phyloP scores from a whole-genome alignment of 495 filamentous ascomycete species.

The Tuber aestivum region DNA sequence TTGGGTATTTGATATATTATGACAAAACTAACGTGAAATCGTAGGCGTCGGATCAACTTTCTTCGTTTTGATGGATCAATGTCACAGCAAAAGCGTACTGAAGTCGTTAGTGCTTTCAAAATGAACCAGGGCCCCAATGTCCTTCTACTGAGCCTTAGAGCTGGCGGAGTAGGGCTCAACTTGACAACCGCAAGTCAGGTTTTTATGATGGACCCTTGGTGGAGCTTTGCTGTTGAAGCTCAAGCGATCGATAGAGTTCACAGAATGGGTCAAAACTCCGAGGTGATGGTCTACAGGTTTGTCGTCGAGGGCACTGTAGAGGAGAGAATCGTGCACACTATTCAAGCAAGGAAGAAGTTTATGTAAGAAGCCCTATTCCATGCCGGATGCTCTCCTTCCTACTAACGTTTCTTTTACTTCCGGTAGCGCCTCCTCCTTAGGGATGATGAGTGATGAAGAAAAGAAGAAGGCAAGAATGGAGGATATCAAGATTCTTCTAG shows the following conservation, averaged over 20 bases:
- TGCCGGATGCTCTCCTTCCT: slow-evolving; percentile 11
- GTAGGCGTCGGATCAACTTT: slow-evolving; percentile 57
- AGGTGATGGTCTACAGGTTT: slow-evolving; percentile 80
- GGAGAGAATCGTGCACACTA: slow-evolving; percentile 75
- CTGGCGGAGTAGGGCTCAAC: slow-evolving; percentile 91
- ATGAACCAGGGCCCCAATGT: slow-evolving; percentile 53
- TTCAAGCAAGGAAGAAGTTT: slow-evolving; percentile 94
- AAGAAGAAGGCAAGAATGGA: slow-evolving; percentile 84
- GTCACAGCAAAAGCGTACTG: slow-evolving; percentile 73
- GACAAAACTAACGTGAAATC: slow-evolving; percentile 4
- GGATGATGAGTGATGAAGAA: slow-evolving; percentile 90
- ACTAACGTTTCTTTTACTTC: slow-evolving; percentile 26
- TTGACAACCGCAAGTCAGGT: slow-evolving; percentile 80
- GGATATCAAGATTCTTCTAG: slow-evolving; percentile 84
- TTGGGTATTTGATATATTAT: slow-evolving; percentile 9
- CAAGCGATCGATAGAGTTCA: slow-evolving; percentile 99
- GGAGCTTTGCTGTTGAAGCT: slow-evolving; percentile 93
- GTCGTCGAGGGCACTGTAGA: slow-evolving; percentile 88
- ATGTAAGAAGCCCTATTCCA: slow-evolving; percentile 55
- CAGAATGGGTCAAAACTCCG: slow-evolving; percentile 86
- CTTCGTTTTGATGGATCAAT: slow-evolving; percentile 89
- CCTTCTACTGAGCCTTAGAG: slow-evolving; percentile 75
- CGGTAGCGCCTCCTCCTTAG: slow-evolving; percentile 76
- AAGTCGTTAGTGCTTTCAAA: slow-evolving; percentile 66
- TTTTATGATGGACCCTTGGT: slow-evolving; percentile 99